A percentile compares a stretch with the other conserved stretches of the same genome.
These are phyloP conservation scores for Trichoderma gamsii DNA, from an alignment of 495 filamentous ascomycete species.

Conservation along the genomic window DNA sequence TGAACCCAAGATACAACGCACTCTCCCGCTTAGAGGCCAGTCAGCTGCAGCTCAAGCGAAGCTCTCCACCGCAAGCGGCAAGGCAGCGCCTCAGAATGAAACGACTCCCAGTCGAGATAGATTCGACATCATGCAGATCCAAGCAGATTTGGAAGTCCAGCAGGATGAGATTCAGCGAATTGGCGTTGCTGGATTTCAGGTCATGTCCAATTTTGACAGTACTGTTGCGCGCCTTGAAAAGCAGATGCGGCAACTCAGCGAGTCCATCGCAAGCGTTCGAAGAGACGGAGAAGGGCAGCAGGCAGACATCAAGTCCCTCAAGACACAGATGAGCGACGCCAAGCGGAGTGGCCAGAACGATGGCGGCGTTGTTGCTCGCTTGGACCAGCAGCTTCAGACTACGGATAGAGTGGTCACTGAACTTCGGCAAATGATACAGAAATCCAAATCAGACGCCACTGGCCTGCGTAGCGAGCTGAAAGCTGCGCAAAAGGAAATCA, in stretches of 20 bases:
- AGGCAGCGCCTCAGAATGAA: neutral
- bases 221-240: slow-evolving; percentile 24
- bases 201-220: slow-evolving; percentile 30
- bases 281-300: slow-evolving; percentile 19
- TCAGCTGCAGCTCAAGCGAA: slow-evolving; percentile 6
- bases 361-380: slow-evolving; percentile 13
- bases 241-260: slow-evolving; percentile 24
- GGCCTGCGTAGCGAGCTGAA: neutral
- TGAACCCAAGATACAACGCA: slow-evolving; percentile 27
- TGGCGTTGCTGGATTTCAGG: slow-evolving; percentile 28
- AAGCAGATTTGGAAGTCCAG: slow-evolving; percentile 27
- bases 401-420: slow-evolving; percentile 9
- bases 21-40: slow-evolving; percentile 22
- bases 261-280: slow-evolving; percentile 18
- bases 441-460: neutral
- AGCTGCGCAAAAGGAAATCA: neutral
- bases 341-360: slow-evolving; percentile 17
- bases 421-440: neutral
- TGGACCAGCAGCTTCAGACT: slow-evolving; percentile 21
- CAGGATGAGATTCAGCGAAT: slow-evolving; percentile 30
- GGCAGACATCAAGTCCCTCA: slow-evolving; percentile 23
- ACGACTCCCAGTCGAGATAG: neutral
- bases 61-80: neutral
- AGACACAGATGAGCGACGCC: slow-evolving; percentile 21
- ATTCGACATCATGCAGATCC: slow-evolving; percentile 20